Base-by-base conservation (phyloP, 441 rosid genomes). In the Croton laevigatus region DNA sequence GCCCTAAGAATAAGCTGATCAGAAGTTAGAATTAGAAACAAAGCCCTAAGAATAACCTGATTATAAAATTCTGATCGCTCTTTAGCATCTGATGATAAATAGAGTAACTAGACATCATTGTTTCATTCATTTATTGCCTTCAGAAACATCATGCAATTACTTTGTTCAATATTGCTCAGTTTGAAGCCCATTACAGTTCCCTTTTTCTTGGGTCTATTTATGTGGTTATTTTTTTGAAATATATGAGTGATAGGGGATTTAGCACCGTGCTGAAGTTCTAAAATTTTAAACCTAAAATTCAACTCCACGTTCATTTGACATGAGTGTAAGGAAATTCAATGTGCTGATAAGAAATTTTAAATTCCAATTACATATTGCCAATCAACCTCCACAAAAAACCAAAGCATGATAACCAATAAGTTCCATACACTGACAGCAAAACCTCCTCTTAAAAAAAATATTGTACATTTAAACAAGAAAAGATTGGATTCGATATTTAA, bases 11-110 rank as follows among this genome's bases (percentile, higher is more conserved):
- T n/a, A n/a, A n/a, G n/a, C n/a, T n/a, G n/a, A n/a, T n/a, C 4
- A 69, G 51, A 69, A 59, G 63, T 76, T 20, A 22, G 53, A 11
- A 65, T 22, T 22, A 71, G 6, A 48, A 65, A 45, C 49, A 36
- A 36, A 17, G 40, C 10, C 32, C 23, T 17, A 40, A 27, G 46
- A 37, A 48, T 10, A 27, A 22, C 49, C 62, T 55, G 13, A 63
- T 32, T 22, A 49, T 46, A 53, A 60, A 53, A 34, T 0, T 46
- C 27, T 46, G 12, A 59, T 14, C 8, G 10, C 3, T 14, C 23
- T 48, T n/a, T 22, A 55, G 8, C 11, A 45, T 36, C n/a, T 61
- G 40, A 38, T 8, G 46, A 55, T 23, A 12, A n/a, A 52, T 23
- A 13, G 5, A 23, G 22, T 2, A 19, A 58, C 27, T 16, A 59